Evolutionary conservation across 345 rosid genomes (phyloP).

Genomic region (Rhizophora apiculata): DNA sequence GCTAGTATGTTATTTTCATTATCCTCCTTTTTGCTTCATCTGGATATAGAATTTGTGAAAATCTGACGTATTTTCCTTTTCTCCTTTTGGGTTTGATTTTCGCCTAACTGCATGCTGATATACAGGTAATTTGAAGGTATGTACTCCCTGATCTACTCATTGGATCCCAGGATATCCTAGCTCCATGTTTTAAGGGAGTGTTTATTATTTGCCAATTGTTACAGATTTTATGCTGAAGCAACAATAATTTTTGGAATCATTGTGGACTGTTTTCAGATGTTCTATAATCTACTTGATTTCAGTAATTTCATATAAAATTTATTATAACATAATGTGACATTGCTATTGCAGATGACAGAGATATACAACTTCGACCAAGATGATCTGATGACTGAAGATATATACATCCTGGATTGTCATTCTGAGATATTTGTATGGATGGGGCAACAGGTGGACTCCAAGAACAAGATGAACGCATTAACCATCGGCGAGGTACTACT

Average conservation of each 20-base stretch:
- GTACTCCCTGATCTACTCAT: conserved; percentile 20
- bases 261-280: neutral
- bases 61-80: conserved; percentile 23
- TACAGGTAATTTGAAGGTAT: conserved; percentile 85
- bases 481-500: conserved; percentile 78
- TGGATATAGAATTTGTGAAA: conserved; percentile 7
- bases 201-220: neutral
- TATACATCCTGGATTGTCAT: conserved; percentile 86
- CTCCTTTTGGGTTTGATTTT: conserved; percentile 15
- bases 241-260: neutral
- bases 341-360: conserved; percentile 67
- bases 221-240: no score
- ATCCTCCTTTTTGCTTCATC: neutral
- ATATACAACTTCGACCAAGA: conserved; percentile 87
- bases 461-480: conserved; percentile 60
- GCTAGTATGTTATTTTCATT: conserved; percentile 9
- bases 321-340: neutral
- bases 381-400: conserved; percentile 98
- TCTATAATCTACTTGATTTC: neutral
- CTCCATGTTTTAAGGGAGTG: neutral
- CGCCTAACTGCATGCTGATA: conserved; percentile 28
- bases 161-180: neutral
- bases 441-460: conserved; percentile 82
- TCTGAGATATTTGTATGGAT: conserved; percentile 89
- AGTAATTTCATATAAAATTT: neutral